Evolutionary conservation across 1,284 basidiomycete species (phyloP), one percentile per base, ranked within the genome.

Genomic region (Ustilago sp.): DNA sequence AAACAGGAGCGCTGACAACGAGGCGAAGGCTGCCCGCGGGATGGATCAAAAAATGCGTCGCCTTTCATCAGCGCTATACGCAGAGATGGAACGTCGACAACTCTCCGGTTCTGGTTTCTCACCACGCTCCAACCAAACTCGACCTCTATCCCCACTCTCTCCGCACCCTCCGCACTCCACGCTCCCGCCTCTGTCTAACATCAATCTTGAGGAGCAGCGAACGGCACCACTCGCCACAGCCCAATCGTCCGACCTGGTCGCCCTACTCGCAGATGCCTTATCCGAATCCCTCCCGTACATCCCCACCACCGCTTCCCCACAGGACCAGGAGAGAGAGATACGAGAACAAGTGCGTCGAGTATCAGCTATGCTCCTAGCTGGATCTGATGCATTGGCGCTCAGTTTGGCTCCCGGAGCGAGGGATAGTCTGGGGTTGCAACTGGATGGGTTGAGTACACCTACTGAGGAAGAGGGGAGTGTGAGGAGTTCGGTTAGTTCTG

Each of bases 31-130:
- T 17, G 65, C 54, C 7, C 59, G 62, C 17, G 63, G 43, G 19
- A 17, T 70, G 35, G 68, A 70, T 23, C 52, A 61, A 19, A 75
- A 70, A 59, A 63, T 75, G 64, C 60, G 43, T 7, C 57, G 73
- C 3, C 68, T 75, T 6, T 75, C 73, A 4, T 67, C 64, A 0
- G 75, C 75, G 4, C 43, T 77, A 4, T 59, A 56, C n/a, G 75
- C 75, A 41, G 75, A 77, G 48, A 67, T 75, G 73, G 73, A 75
- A 43, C 56, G 73, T 35, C n/a, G 73, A 8, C 73, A 75, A 45
- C 31, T 41, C 15, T 64, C 64, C 41, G 39, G 55, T n/a, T 53
- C 52, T 17, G 63, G 67, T 0, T 69, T 70, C 51, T 74, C 72
- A 12, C 70, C 65, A 8, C 58, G 58, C 4, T 58, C 70, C 3